Base-by-base conservation (phyloP, 1,284 basidiomycete species). In the Ceratobasidium sp. region DNA sequence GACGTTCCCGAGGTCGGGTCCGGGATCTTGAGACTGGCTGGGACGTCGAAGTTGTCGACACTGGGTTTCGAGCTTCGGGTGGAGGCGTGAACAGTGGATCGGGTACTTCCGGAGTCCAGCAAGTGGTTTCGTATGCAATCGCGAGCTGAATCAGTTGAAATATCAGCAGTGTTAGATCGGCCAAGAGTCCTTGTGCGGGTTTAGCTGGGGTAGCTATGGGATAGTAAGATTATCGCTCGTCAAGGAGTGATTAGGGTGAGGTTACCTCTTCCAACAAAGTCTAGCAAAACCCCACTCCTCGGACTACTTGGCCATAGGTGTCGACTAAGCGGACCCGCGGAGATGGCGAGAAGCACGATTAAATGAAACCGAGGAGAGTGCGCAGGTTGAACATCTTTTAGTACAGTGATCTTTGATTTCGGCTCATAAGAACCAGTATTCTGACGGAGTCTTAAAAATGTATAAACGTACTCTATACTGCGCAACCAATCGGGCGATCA, bases 191-290 rank as follows among this genome's bases (percentile, higher is more conserved):
- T n/a, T 73, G 77, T 17, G 65, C 13, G 13, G 33, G 26, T 17
- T 38, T 52, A 6, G 69, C 6, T 20, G 68, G 48, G 2, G 54
- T 59, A 12, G 69, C 77, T 78, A 23, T 1, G 40, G 5, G 13
- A 38, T 50, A n/a, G n/a, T n/a, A n/a, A n/a, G n/a, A n/a, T n/a
- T n/a, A n/a, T n/a, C n/a, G n/a, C n/a, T n/a, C n/a, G n/a, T n/a
- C n/a, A n/a, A n/a, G n/a, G n/a, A n/a, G n/a, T n/a, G n/a, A n/a
- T n/a, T n/a, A n/a, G n/a, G n/a, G n/a, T n/a, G 10, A 23, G n/a
- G 57, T 1, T 20, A 78, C 77, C 23, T 57, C 65, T 69, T 7
- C 77, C 77, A 13, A 78, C 77, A 73, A 78, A 78, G 48, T 78
- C 77, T 2, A 78, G 61, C n/a, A 78, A n/a, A 23, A 78, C 70